Evolutionary conservation across 208 protist species (phyloP), one percentile per base, ranked within the genome.

Genomic region (Angomonas desouzai): DNA sequence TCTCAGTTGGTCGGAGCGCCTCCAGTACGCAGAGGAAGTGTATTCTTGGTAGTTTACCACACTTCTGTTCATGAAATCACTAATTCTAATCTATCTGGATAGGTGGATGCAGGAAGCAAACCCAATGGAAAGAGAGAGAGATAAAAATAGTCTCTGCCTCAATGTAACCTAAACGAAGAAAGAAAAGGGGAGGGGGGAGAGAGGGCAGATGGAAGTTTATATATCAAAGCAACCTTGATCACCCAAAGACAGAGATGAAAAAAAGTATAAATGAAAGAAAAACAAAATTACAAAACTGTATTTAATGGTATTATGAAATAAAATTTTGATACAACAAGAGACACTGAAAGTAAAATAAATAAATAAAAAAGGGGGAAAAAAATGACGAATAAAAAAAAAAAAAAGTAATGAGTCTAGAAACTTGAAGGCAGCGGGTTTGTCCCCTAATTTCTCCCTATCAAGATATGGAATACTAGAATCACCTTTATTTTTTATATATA

Each of bases 1-100:
- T 33, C 86, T 79, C 38, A 95, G 66, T 73, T 95, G 89, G 25
- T 85, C 82, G 10, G 83, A 76, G 49, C 69, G 73, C 18, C 89
- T 71, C 86, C 89, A 95, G 27, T 70, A 75, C 0, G 85, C 68
- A 0, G 83, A 71, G 2, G 89, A 76, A 23, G 79, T 77, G 72
- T 85, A 92, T 29, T 82, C 71, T 18, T 81, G 75, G 33, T 86
- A 53, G 62, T 78, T 69, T 45, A 94, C 48, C 40, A 94, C 81
- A 58, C 84, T 91, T 22, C 74, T 68, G 25, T 83, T 66, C 84
- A 90, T 91, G 60, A 29, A 13, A 36, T 36, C 10, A 18, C 22
- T 29, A 10, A 29, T 13, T 11, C 18, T 16, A 53, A 7, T 40
- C 9, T 40, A 40, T 40, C 6, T 40, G 36, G 6, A 40, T 40